Evolutionary conservation across 2,329 filamentous ascomycete genomes (phyloP).

Genomic region (Nakataea oryzae): DNA sequence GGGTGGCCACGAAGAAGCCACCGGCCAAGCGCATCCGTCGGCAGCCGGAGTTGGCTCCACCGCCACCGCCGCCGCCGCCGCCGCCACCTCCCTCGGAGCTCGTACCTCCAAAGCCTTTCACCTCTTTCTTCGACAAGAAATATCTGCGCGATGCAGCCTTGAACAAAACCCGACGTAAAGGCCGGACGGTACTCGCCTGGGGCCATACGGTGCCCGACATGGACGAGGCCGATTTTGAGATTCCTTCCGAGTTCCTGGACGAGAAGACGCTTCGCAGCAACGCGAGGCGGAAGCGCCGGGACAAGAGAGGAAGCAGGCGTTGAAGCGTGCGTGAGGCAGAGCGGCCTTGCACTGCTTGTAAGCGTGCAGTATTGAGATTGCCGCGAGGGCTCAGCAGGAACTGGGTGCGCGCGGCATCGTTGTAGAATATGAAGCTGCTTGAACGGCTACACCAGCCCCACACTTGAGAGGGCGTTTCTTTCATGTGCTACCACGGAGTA

Average conservation of each 20-base stretch:
- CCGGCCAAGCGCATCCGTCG: conserved; percentile 19
- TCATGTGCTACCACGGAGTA: background rate
- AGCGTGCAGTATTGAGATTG: background rate
- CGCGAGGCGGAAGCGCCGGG: conserved; percentile 51
- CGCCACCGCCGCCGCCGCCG: conserved; percentile 11
- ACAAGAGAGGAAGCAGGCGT: conserved; percentile 34
- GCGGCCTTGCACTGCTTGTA: background rate
- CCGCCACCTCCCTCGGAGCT: conserved; percentile 19
- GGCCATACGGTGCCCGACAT: conserved; percentile 71
- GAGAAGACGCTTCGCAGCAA: conserved; percentile 44
- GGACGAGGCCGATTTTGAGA: conserved; percentile 58
- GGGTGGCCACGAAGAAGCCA: conserved; percentile 23
- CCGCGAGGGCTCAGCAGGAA: background rate
- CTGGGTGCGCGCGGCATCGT: background rate
- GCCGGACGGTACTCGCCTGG: conserved; percentile 67
- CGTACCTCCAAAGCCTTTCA: conserved; percentile 51
- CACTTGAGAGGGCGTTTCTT: background rate
- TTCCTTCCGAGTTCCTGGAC: conserved; percentile 56
- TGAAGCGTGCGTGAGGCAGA: background rate
- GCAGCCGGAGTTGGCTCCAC: conserved; percentile 12
- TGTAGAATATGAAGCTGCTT: background rate
- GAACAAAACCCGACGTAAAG: conserved; percentile 58
- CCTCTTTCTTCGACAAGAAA: conserved; percentile 76
- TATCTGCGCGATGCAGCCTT: conserved; percentile 73
- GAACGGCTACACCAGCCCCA: background rate